Evolutionary conservation across 257 asterid genomes (phyloP), one percentile per base, ranked within the genome.

Genomic region (Leonotis leonurus): DNA sequence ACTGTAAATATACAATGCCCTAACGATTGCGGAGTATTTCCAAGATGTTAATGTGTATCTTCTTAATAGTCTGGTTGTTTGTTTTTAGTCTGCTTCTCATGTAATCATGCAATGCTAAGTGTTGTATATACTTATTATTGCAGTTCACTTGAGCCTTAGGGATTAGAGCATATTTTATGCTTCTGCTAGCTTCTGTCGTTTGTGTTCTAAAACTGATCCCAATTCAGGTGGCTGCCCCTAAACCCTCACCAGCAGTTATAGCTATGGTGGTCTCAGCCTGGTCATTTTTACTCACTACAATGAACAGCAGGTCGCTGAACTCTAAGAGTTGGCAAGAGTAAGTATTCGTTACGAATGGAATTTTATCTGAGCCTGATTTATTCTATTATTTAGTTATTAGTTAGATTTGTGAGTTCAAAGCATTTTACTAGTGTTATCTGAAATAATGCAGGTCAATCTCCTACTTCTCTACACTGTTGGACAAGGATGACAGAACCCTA

Each of bases 281-380:
- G 97, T 76, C 99, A 16, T 83, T 93, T 77, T 96, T 93, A 56
- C 90, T 93, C 58, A 89, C 96, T 13, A 80, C 92, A 12, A 49
- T 89, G 83, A 78, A 80, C 37, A 80, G 76, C 32, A 41, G 83
- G 81, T 68, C 88, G n/a, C 81, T 85, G 46, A 72, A 80, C 73
- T 62, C 87, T 12, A 89, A 79, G 72, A 83, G 73, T 72, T 93
- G 97, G 97, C 90, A 80, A 79, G 96, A 85, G 99, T 93, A 68
- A 77, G 86, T 71, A 69, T 60, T 20, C 41, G 3, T 35, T 43
- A 41, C 1, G 48, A 11, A 73, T 60, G 18, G 46, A 36, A 20
- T 56, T 65, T 22, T 30, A 44, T 22, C 60, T 32, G n/a, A n/a
- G n/a, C n/a, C n/a, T n/a, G n/a, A n/a, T n/a, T n/a, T n/a, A n/a